Evolutionary conservation across 2,329 filamentous ascomycete genomes (phyloP).

Genomic region (Alternaria brassicae): DNA sequence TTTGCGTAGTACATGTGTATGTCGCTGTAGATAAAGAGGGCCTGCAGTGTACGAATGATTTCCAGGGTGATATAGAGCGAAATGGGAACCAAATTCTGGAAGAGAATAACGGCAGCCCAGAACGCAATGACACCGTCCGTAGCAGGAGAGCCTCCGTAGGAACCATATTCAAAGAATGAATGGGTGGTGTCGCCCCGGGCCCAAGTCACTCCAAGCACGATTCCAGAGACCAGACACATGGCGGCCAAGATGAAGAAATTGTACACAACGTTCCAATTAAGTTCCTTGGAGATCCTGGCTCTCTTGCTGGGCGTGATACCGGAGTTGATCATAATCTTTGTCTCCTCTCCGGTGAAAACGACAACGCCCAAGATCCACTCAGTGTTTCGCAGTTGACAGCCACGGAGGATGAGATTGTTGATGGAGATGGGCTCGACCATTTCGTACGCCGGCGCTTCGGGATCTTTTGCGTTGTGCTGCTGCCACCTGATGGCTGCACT

Average conservation of each 20-base stretch:
- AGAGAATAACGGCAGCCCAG: slow-evolving; percentile 92
- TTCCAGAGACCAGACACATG: slow-evolving; percentile 86
- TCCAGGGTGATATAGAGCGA: slow-evolving; percentile 97
- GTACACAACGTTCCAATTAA: slow-evolving; percentile 97
- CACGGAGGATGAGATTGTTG: slow-evolving; percentile 92
- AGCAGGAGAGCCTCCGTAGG: slow-evolving; percentile 73
- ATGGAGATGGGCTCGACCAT: slow-evolving; percentile 95
- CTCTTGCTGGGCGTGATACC: slow-evolving; percentile 95
- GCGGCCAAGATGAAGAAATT: slow-evolving; percentile 89
- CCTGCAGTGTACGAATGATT: slow-evolving; percentile 91
- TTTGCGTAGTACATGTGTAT: slow-evolving; percentile 96
- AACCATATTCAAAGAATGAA: slow-evolving; percentile 83
- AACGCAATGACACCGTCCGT: slow-evolving; percentile 95
- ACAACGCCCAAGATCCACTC: slow-evolving; percentile 95
- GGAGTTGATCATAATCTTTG: slow-evolving; percentile 99
- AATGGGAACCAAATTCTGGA: slow-evolving; percentile 98
- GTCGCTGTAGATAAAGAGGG: slow-evolving; percentile 97
- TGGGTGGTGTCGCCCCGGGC: slow-evolving; percentile 75
- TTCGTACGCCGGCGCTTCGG: slow-evolving; percentile 68
- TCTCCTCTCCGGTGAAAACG: slow-evolving; percentile 92
- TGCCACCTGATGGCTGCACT: slow-evolving; percentile 88
- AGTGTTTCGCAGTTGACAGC: slow-evolving; percentile 92
- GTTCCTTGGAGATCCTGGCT: slow-evolving; percentile 84
- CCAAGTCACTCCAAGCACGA: slow-evolving; percentile 87
- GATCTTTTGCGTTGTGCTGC: slow-evolving; percentile 71